Percentiles rank a stretch among this genome's conserved stretches.
These are phyloP conservation scores for Cordia subcordata DNA, from an alignment of 257 asterid species.

Conservation along the genomic window DNA sequence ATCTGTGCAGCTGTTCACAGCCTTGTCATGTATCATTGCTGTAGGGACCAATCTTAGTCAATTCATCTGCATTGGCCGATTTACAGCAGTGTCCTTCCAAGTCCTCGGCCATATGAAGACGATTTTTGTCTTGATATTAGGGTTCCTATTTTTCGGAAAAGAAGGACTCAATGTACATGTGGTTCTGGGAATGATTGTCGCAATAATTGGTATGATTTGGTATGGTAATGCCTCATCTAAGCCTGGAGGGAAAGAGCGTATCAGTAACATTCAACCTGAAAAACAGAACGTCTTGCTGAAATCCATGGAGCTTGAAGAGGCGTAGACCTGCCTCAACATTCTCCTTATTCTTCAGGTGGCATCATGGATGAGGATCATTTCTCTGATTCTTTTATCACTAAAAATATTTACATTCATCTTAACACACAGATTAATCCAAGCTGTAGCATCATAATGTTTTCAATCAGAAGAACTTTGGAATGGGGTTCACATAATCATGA, in stretches of 20 bases:
- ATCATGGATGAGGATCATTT: constrained; percentile 1
- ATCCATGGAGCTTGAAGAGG: constrained; percentile 32
- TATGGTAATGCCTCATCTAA: constrained; percentile 59
- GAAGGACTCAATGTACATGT: constrained; percentile 67
- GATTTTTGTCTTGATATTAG: constrained; percentile 58
- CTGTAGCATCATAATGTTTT: neutral
- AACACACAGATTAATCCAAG: neutral
- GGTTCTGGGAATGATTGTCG: constrained; percentile 61
- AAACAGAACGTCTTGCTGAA: constrained; percentile 33
- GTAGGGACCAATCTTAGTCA: constrained; percentile 80
- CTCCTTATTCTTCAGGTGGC: neutral
- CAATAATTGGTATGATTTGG: constrained; percentile 71
- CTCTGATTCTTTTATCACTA: neutral
- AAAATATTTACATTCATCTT: neutral
- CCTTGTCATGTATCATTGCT: constrained; percentile 61
- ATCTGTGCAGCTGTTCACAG: constrained; percentile 42
- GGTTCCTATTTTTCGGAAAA: constrained; percentile 69
- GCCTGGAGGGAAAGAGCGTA: constrained; percentile 67
- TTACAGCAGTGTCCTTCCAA: constrained; percentile 82
- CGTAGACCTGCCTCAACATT: neutral
- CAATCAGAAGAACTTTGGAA: neutral
- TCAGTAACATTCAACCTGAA: constrained; percentile 25
- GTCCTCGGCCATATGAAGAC: constrained; percentile 89
- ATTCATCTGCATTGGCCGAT: constrained; percentile 86
- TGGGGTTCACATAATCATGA: neutral